phyloP scores from a whole-genome alignment of 495 filamentous ascomycete species.

The Sordaria brevicollis region DNA sequence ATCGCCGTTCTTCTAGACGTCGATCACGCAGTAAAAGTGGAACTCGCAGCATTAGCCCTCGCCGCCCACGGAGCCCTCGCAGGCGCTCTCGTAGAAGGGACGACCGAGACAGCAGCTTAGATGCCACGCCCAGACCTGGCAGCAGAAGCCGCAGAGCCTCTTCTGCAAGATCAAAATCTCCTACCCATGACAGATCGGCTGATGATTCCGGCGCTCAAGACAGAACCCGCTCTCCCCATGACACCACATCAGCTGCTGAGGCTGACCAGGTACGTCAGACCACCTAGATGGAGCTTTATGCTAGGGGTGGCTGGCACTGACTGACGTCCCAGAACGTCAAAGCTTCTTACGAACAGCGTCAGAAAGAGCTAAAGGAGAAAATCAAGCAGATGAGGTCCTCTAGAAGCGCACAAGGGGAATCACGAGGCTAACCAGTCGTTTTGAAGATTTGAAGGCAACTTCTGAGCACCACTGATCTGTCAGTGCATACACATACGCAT shows the following conservation, averaged over 20 bases:
- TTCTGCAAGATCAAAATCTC: slow-evolving; percentile 41
- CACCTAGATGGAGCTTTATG: slow-evolving; percentile 1
- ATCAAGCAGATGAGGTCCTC: slow-evolving; percentile 54
- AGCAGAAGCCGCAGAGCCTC: slow-evolving; percentile 25
- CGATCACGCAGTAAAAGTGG: slow-evolving; percentile 31
- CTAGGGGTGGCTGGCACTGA: background rate
- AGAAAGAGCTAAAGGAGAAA: slow-evolving; percentile 57
- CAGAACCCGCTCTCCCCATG: slow-evolving; percentile 30
- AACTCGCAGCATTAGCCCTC: slow-evolving; percentile 28
- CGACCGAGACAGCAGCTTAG: background rate
- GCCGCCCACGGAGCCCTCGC: slow-evolving; percentile 3
- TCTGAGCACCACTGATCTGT: background rate
- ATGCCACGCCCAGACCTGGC: slow-evolving; percentile 16
- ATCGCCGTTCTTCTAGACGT: slow-evolving; percentile 11
- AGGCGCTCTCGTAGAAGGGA: background rate
- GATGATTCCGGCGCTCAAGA: slow-evolving; percentile 52
- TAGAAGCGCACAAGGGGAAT: slow-evolving; percentile 33
- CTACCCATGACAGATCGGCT: slow-evolving; percentile 44
- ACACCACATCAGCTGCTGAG: slow-evolving; percentile 17
- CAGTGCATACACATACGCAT: background rate
- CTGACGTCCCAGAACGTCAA: slow-evolving; percentile 9
- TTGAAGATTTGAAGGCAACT: slow-evolving; percentile 13
- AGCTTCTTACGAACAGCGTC: slow-evolving; percentile 47
- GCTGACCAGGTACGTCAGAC: slow-evolving; percentile 31
- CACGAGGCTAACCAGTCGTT: slow-evolving; percentile 34